A percentile compares a stretch with the other conserved stretches of the same genome.
These are phyloP conservation scores for Plantago coronopus DNA, from an alignment of 305 asterid genomes.

Conservation along the genomic window DNA sequence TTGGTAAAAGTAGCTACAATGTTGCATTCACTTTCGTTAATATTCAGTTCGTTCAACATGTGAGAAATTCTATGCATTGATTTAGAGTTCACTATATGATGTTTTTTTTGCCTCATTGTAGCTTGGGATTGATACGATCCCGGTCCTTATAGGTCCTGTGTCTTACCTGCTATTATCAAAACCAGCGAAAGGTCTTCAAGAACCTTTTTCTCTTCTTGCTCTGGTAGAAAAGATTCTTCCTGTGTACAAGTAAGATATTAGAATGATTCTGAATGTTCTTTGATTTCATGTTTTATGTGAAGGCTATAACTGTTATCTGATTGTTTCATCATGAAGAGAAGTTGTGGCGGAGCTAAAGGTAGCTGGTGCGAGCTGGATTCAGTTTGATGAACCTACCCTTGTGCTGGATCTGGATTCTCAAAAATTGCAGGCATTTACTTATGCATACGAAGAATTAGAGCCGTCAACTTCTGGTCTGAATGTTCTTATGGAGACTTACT, in stretches of 20 bases:
- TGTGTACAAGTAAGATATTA: slow-evolving; percentile 49
- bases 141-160: slow-evolving; percentile 62
- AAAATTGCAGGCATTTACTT: slow-evolving; percentile 42
- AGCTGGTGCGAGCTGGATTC: slow-evolving; percentile 69
- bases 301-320: slow-evolving; percentile 9
- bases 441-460: slow-evolving; percentile 49
- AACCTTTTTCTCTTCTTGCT: slow-evolving; percentile 52
- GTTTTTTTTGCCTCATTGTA: slow-evolving; percentile 27
- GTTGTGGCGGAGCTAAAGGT: slow-evolving; percentile 54
- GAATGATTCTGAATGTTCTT: slow-evolving; percentile 14
- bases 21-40: not conserved
- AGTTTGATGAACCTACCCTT: slow-evolving; percentile 69
- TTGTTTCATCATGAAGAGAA: slow-evolving; percentile 38
- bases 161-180: slow-evolving; percentile 56
- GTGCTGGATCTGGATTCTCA: slow-evolving; percentile 58
- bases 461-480: slow-evolving; percentile 43
- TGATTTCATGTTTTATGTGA: slow-evolving; percentile 5
- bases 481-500: slow-evolving; percentile 61
- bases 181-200: slow-evolving; percentile 53
- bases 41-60: slow-evolving; percentile 4
- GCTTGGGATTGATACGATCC: slow-evolving; percentile 63
- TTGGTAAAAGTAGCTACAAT: too few species aligned
- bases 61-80: not conserved
- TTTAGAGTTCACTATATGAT: not conserved
- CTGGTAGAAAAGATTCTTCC: slow-evolving; percentile 58